Evolutionary conservation across 2,329 filamentous ascomycete species (phyloP).

Genomic region (Fusarium sp.): DNA sequence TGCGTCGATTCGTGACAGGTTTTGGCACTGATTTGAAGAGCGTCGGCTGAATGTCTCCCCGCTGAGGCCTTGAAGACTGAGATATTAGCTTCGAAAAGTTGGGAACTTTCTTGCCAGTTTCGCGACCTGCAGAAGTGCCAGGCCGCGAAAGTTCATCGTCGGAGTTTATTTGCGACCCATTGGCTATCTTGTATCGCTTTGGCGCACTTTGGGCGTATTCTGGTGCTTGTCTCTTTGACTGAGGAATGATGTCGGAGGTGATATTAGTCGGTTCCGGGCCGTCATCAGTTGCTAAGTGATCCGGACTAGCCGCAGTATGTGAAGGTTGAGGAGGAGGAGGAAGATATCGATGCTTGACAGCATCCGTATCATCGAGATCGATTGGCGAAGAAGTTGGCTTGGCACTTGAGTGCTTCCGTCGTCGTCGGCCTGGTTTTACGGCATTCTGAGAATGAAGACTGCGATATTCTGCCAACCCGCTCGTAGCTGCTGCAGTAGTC

Average conservation of each 20-base stretch:
- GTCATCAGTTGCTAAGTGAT: constrained; percentile 37
- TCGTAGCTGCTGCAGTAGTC: constrained; percentile 22
- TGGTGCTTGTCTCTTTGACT: constrained; percentile 19
- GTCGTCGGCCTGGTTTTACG: constrained; percentile 15
- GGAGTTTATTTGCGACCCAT: constrained; percentile 20
- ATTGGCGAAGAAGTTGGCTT: constrained; percentile 1
- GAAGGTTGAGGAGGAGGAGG: constrained; percentile 29
- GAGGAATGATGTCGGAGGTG: constrained; percentile 43
- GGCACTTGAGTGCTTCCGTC: constrained; percentile 13
- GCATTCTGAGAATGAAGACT: constrained; percentile 24
- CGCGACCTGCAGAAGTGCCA: constrained; percentile 1
- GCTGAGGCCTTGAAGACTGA: constrained; percentile 17
- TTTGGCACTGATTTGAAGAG: constrained; percentile 18
- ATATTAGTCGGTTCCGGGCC: constrained; percentile 42
- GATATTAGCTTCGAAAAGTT: constrained; percentile 34
- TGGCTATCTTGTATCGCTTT: constrained; percentile 31
- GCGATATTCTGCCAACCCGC: constrained; percentile 43
- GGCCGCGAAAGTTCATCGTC: constrained; percentile 52
- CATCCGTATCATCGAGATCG: constrained; percentile 26
- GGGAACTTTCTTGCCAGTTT: constrained; percentile 21
- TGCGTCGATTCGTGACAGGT: not conserved
- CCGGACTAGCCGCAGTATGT: constrained; percentile 41
- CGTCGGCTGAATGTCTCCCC: constrained; percentile 52
- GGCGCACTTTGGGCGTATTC: constrained; percentile 11
- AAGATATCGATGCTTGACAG: constrained; percentile 33